These are phyloP conservation scores for Elsinoe batatas DNA, from an alignment of 2,329 filamentous ascomycete species.

Conservation along the genomic window DNA sequence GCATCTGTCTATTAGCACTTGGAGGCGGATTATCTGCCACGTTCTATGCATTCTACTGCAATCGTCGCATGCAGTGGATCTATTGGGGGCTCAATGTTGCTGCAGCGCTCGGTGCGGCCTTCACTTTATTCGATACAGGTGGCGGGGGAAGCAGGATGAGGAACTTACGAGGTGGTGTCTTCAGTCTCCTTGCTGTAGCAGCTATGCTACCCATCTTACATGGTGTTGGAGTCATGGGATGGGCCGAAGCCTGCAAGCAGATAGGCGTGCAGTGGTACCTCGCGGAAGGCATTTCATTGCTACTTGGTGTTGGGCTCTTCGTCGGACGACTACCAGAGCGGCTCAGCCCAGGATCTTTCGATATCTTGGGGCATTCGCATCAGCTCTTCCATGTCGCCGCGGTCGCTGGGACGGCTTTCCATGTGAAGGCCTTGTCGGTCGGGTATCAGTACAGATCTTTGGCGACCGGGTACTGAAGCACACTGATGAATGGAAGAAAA, in stretches of 20 bases:
- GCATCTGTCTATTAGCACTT: constrained; percentile 21
- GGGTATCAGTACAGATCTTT: constrained; percentile 7
- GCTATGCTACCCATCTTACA: constrained; percentile 25
- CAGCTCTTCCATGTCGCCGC: constrained; percentile 16
- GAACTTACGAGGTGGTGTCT: constrained; percentile 21
- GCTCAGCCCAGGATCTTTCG: constrained; percentile 17
- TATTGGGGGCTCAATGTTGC: constrained; percentile 21
- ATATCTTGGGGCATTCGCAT: constrained; percentile 18
- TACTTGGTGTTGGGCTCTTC: constrained; percentile 19
- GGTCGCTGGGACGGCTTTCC: constrained; percentile 13
- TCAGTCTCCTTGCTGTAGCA: constrained; percentile 21
- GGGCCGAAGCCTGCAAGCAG: constrained; percentile 17
- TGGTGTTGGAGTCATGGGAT: constrained; percentile 19
- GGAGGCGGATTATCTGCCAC: constrained; percentile 19
- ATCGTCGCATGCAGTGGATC: constrained; percentile 16
- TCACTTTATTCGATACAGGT: constrained; percentile 23
- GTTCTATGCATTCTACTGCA: constrained; percentile 23
- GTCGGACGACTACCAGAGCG: constrained; percentile 16
- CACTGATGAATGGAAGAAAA: too few species aligned
- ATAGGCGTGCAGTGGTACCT: constrained; percentile 21
- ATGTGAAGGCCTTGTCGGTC: constrained; percentile 13
- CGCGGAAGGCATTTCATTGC: constrained; percentile 16
- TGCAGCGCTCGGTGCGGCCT: constrained; percentile 15
- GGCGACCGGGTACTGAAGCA: background rate
- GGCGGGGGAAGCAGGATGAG: constrained; percentile 22